phyloP scores from a whole-genome alignment of 805 yeast genomes.

The Candida andamanensis region DNA sequence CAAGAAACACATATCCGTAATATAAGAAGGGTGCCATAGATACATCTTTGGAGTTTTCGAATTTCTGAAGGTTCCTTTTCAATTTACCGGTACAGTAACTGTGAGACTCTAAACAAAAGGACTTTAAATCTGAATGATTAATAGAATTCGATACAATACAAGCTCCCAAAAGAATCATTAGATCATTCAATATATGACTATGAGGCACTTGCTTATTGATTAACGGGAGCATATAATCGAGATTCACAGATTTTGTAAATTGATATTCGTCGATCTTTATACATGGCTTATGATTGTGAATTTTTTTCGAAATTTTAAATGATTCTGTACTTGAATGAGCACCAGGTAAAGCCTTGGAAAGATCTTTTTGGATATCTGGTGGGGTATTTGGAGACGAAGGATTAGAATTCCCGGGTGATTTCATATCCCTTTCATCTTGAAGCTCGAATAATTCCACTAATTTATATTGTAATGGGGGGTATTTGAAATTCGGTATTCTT shows the following conservation, averaged over 20 bases:
- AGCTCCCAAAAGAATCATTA: constrained; percentile 16
- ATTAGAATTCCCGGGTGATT: no score
- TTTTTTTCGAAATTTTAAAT: no score
- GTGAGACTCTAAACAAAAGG: constrained; percentile 12
- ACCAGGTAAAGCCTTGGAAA: no score
- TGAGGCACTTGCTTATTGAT: constrained; percentile 3
- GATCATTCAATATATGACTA: constrained; percentile 9
- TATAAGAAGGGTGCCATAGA: constrained; percentile 13
- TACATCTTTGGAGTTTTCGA: constrained; percentile 9
- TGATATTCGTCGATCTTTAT: constrained; percentile 10
- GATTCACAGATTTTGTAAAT: constrained; percentile 8
- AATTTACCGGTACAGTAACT: constrained; percentile 9
- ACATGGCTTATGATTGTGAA: constrained; percentile 1
- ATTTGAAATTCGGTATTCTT: constrained; percentile 16
- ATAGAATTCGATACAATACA: constrained; percentile 11
- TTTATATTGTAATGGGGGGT: constrained; percentile 20
- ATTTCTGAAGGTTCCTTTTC: constrained; percentile 4
- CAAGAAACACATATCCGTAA: constrained; percentile 10
- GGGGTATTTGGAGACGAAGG: no score
- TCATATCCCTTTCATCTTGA: no score
- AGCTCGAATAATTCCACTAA: no score
- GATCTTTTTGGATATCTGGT: no score
- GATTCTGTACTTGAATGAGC: no score
- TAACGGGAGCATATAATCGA: constrained; percentile 10
- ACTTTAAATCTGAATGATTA: constrained; percentile 10